Conservation (phyloP, 2,329 filamentous ascomycete genomes). For the Paracorniculantispora psalliotae region DNA sequence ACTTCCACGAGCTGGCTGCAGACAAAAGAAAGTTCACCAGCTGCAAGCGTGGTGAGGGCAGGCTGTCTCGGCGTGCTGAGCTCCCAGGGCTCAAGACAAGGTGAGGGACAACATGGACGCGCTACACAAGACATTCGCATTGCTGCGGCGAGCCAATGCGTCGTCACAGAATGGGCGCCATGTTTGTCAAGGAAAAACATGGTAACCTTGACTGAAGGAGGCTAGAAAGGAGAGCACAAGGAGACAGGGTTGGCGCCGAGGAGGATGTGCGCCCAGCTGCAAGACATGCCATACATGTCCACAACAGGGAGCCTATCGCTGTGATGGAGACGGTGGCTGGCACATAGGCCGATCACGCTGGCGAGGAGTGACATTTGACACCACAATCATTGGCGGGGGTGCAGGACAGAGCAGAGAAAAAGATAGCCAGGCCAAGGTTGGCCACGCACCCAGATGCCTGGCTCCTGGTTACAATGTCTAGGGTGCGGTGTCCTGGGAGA, state of each 20-base stretch:
- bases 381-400: background rate
- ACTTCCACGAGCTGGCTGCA: conserved; percentile 9
- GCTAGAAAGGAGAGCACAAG: background rate
- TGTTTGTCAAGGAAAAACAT: background rate
- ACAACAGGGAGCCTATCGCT: background rate
- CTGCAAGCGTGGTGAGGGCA: background rate
- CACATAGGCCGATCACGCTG: background rate
- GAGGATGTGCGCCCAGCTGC: background rate
- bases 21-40: background rate
- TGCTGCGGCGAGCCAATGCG: background rate
- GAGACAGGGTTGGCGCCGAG: background rate
- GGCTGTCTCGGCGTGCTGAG: background rate
- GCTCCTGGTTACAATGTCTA: background rate
- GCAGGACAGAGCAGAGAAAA: background rate
- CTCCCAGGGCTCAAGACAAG: background rate
- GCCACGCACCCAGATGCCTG: background rate
- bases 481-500: background rate
- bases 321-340: background rate
- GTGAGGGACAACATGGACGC: background rate
- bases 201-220: background rate
- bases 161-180: background rate
- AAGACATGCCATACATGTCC: conserved; percentile 5
- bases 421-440: background rate
- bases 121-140: background rate
- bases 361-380: background rate